phyloP scores from a whole-genome alignment of 1,284 basidiomycete species.

The Ustilago nuda region DNA sequence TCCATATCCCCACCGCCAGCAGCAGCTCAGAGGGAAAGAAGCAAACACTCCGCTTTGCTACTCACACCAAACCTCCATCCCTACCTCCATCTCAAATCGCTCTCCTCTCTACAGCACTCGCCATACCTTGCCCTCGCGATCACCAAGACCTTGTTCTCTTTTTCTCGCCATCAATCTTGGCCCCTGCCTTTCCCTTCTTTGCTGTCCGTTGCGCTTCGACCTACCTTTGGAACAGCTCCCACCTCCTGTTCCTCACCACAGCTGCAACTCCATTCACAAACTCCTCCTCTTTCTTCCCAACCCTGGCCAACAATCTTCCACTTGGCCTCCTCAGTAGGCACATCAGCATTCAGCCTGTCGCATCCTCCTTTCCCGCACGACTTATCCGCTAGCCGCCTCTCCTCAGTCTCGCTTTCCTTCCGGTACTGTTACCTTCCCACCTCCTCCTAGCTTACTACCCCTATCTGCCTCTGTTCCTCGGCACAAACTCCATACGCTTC shows the following conservation, averaged over 20 bases:
- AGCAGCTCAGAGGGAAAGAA: not conserved
- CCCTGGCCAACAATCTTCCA: not conserved
- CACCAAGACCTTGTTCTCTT: constrained; percentile 14
- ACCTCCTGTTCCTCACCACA: not conserved
- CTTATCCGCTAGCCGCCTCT: not conserved
- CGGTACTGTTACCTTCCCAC: not conserved
- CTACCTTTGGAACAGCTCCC: constrained; percentile 27
- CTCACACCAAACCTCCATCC: not conserved
- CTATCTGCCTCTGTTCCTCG: not conserved
- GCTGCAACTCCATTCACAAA: not conserved
- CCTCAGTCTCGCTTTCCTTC: not conserved
- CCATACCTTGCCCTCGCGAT: constrained; percentile 13
- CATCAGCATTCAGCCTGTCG: not conserved
- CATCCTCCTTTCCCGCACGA: not conserved
- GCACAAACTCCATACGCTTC: not conserved
- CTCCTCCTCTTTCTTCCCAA: not conserved
- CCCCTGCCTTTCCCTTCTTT: not conserved
- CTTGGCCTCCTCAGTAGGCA: constrained; percentile 8
- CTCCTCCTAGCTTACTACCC: not conserved
- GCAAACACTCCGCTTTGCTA: constrained; percentile 4
- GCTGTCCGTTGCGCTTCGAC: constrained; percentile 1
- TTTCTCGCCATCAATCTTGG: constrained; percentile 2
- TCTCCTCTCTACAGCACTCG: constrained; percentile 22
- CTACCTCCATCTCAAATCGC: constrained; percentile 8
- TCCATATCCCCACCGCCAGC: not conserved